Evolutionary conservation across 2,329 filamentous ascomycete genomes (phyloP), one percentile per base, ranked within the genome.

Genomic region (Penicillium sclerotiorum): DNA sequence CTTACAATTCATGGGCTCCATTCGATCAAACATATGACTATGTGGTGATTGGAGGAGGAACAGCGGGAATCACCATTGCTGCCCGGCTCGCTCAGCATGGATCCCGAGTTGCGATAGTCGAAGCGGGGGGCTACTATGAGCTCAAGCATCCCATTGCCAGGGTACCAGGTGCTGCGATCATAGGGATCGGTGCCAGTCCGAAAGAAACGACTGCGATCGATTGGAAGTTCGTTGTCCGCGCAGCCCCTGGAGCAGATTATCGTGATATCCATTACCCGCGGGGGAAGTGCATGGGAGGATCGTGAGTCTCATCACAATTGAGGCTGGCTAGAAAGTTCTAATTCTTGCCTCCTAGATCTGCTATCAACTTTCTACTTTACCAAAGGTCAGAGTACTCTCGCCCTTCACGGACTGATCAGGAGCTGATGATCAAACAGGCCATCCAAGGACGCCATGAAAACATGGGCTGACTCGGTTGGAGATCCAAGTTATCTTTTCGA

Each of bases 141-240:
- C 80, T 83, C 58, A 77, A 71, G 4, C 83, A 80, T 4, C 82
- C 80, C 1, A 73, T 78, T 1, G 67, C 69, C 8, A 80, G 78
- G 28, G 78, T 85, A n/a, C 62, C 59, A 1, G 61, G 53, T 1
- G 53, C 60, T 13, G 60, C 48, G 7, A 54, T 45, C 25, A 30
- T 66, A 17, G 61, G 61, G 1, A 53, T 59, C 15, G 64, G 65
- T 11, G 54, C 61, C 4, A 49, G 55, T 43, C 42, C 56, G 5
- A 45, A 49, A 2, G 53, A 49, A 1, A 50, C 50, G 15, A 83
- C 64, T 76, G 82, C 69, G 66, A 77, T 43, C 76, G 82, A 47
- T 66, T 74, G 58, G 76, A 80, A 35, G 74, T 78, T 32, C 73
- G 73, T 39, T 73, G 75, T 60, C 73, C 70, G 58, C 57, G 76